Conservation (phyloP, 163 green algal genomes). For the Scenedesmus sp. region DNA sequence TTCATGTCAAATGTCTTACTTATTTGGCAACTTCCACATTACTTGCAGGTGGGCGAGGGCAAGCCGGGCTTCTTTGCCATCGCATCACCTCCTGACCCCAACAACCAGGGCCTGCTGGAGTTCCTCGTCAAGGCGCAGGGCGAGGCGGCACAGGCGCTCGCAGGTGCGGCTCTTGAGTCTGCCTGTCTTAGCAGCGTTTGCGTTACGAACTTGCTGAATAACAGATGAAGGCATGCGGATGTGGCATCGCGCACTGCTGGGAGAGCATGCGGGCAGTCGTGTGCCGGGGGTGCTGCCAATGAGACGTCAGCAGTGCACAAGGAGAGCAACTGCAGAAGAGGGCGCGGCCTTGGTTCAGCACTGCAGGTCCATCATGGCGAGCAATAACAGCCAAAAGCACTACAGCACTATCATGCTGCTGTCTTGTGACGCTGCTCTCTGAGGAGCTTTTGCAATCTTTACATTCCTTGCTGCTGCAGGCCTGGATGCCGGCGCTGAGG, state of each 20-base stretch:
- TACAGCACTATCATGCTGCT: too few relatives aligned
- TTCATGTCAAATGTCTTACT: background rate
- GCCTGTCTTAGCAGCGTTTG: background rate
- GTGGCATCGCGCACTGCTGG: too few relatives aligned
- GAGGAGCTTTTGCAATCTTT: background rate
- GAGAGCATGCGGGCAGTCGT: too few relatives aligned
- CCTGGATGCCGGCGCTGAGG: slow-evolving; percentile 49
- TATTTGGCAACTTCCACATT: background rate
- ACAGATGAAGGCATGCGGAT: too few relatives aligned
- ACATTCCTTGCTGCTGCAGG: background rate
- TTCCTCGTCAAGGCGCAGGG: slow-evolving; percentile 68
- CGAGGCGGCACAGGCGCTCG: slow-evolving; percentile 59
- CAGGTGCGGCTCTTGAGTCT: slow-evolving; percentile 16
- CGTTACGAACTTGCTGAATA: too few relatives aligned
- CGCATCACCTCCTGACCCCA: slow-evolving; percentile 78
- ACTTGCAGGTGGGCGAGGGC: slow-evolving; percentile 71
- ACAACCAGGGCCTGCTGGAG: slow-evolving; percentile 73
- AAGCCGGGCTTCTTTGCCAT: slow-evolving; percentile 97
- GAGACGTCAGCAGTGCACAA: too few relatives aligned
- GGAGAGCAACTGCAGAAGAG: too few relatives aligned
- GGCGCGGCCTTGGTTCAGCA: too few relatives aligned
- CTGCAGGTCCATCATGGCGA: too few relatives aligned
- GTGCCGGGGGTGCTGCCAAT: too few relatives aligned
- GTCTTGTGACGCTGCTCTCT: background rate
- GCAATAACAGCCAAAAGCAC: too few relatives aligned